Evolutionary conservation across 257 asterid species (phyloP).

Genomic region (Fraxinus anomala): DNA sequence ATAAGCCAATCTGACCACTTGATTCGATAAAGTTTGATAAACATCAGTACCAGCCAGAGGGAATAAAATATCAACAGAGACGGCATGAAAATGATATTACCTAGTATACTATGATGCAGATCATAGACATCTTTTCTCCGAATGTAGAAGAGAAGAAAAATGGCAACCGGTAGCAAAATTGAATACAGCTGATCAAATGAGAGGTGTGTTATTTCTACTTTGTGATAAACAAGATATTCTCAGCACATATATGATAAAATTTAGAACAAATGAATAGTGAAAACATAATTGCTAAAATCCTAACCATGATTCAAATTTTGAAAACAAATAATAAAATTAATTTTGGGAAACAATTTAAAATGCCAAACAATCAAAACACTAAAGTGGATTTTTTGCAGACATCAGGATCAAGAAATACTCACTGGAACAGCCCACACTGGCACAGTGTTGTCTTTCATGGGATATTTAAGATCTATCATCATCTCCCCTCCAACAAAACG

Average conservation of each 20-base stretch:
- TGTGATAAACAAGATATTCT: not conserved
- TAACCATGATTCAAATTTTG: not conserved
- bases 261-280: not conserved
- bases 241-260: not conserved
- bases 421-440: conserved; percentile 92
- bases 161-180: conserved; percentile 60
- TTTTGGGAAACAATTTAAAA: not conserved
- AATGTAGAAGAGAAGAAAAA: conserved; percentile 63
- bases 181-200: conserved; percentile 59
- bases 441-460: conserved; percentile 75
- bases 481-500: conserved; percentile 78
- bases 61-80: not conserved
- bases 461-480: conserved; percentile 78
- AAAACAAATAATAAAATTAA: not conserved
- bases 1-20: conserved; percentile 16
- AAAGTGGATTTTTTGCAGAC: not conserved
- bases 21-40: not conserved
- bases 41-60: not conserved
- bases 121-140: conserved; percentile 77
- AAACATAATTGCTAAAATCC: not conserved
- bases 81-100: conserved; percentile 38
- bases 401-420: conserved; percentile 29
- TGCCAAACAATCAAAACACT: not conserved
- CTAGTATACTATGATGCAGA: conserved; percentile 75
- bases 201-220: conserved; percentile 19